phyloP scores from a whole-genome alignment of 768 basidiomycete genomes.

The Boletus sp. region DNA sequence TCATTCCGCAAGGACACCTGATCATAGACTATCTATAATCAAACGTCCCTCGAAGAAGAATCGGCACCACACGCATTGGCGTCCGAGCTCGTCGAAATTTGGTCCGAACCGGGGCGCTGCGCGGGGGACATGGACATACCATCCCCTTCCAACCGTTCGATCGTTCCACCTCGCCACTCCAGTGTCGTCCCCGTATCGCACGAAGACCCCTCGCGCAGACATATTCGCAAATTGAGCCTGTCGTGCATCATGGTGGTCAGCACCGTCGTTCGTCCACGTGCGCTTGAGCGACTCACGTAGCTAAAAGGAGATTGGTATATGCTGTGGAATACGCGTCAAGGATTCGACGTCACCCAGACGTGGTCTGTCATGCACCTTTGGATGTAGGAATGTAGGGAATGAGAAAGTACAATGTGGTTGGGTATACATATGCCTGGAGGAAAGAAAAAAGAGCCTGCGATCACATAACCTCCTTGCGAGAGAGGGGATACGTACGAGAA shows the following conservation, averaged over 20 bases:
- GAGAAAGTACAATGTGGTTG: neutral
- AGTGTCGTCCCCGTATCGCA: neutral
- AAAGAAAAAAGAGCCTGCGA: neutral
- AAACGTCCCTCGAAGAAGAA: neutral
- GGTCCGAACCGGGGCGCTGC: too few species aligned
- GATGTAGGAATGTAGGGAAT: neutral
- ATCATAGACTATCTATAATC: too few species aligned
- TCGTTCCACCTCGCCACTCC: neutral
- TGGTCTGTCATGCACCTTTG: neutral
- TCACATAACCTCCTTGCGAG: neutral
- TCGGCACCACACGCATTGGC: neutral
- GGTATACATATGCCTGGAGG: neutral
- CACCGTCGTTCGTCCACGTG: neutral
- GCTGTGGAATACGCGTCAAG: neutral
- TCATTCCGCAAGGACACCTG: neutral
- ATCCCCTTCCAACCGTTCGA: too few species aligned
- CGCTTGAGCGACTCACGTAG: neutral
- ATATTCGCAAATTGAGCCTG: neutral
- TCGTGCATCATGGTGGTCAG: neutral
- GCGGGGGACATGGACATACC: too few species aligned
- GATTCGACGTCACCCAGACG: neutral
- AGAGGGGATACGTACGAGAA: neutral
- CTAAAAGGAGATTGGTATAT: conserved; percentile 1
- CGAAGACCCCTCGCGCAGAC: neutral
- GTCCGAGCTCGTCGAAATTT: neutral